Evolutionary conservation across 495 filamentous ascomycete genomes (phyloP).

Genomic region (Eremomyces bilateralis): DNA sequence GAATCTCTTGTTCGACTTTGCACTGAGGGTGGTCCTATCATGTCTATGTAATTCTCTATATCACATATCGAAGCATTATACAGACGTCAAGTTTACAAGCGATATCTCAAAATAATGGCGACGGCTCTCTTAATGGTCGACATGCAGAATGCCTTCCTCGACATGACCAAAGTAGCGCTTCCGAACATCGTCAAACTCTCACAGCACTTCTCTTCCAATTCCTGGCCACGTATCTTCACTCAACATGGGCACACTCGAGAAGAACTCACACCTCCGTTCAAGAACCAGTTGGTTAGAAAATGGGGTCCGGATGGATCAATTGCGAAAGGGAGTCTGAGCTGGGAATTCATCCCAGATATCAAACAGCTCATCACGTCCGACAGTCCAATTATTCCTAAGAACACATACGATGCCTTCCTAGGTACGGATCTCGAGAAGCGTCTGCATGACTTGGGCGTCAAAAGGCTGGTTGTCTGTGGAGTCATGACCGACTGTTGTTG

Average conservation of each 20-base stretch:
- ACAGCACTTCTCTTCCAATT: slow-evolving; percentile 12
- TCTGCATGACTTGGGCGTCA: slow-evolving; percentile 7
- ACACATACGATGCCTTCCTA: slow-evolving; percentile 15
- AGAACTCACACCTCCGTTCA: slow-evolving; percentile 16
- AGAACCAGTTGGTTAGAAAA: slow-evolving; percentile 23
- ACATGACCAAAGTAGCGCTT: slow-evolving; percentile 14
- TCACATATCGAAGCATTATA: no score
- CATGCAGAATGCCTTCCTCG: slow-evolving; percentile 13
- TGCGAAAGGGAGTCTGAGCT: slow-evolving; percentile 11
- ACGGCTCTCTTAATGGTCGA: slow-evolving; percentile 16
- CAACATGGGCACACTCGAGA: slow-evolving; percentile 21
- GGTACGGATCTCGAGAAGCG: slow-evolving; percentile 9
- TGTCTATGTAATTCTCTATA: no score
- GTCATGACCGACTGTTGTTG: slow-evolving; percentile 26
- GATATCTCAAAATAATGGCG: no score
- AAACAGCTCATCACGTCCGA: slow-evolving; percentile 3
- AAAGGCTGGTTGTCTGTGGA: slow-evolving; percentile 20
- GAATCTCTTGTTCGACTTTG: no score
- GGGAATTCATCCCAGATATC: slow-evolving; percentile 19
- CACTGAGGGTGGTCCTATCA: no score
- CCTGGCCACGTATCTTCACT: slow-evolving; percentile 20
- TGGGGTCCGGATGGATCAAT: slow-evolving; percentile 20
- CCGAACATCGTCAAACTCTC: slow-evolving; percentile 16
- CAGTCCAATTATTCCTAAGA: slow-evolving; percentile 8
- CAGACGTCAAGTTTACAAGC: no score